Evolutionary conservation across 192 early-diverging fungal species (phyloP), one percentile per base, ranked within the genome.

Genomic region (Podila minutissima): DNA sequence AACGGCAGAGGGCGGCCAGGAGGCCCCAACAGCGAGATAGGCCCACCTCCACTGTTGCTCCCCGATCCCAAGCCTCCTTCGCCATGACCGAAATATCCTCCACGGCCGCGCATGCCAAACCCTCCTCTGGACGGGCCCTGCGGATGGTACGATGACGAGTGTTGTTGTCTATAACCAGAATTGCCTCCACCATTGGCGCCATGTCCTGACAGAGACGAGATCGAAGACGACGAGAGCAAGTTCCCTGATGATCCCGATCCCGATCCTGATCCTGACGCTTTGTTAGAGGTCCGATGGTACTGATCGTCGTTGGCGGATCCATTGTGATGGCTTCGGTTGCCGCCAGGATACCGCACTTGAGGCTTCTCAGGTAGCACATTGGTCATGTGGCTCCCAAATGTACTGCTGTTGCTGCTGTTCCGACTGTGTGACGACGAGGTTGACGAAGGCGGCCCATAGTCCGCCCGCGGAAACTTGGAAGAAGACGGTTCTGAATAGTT

Each of bases 391-490:
- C 33, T 22, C 4, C 50, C 53, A 61, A 20, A 19, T 10, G 17
- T 57, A 19, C 33, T 68, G 37, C 61, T 53, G 26, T 19, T 58
- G 32, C 53, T 70, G 35, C n/a, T 46, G 38, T 57, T 66, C 19
- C 65, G 46, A 10, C 64, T n/a, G 57, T 78, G 64, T 1, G 64
- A 63, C 62, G 55, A 68, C 50, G 41, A 46, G 28, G 53, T 55
- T 26, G 53, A 55, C 24, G 53, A 61, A 5, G 28, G 20, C 15
- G 17, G 57, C 71, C 50, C 51, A 19, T 71, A 66, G 66, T 78
- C 69, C 75, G 75, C 75, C 75, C 75, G 69, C 69, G 75, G 75
- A 78, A 71, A 69, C 64, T 78, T 78, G 28, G 59, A 65, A 29
- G 67, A 48, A 60, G 24, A 13, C 29, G 67, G 29, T n/a, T 22